Percentiles rank a stretch among this genome's conserved stretches.
Conservation (phyloP, 2,329 filamentous ascomycete species). For the Parastagonospora avenae region DNA sequence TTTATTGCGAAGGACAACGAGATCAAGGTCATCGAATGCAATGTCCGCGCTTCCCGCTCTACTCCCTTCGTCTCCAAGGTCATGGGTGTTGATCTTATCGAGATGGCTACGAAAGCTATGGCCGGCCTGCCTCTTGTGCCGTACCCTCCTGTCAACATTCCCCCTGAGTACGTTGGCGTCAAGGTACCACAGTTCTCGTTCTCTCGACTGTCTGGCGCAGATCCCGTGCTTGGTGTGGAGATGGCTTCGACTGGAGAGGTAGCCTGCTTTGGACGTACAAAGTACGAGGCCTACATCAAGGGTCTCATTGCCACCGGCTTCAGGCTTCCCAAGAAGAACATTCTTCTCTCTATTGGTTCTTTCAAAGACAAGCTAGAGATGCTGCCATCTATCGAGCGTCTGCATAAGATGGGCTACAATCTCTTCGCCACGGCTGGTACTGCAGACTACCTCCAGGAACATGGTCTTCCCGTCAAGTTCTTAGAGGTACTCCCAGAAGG, state of each 20-base stretch:
- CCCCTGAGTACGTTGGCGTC: constrained; percentile 85
- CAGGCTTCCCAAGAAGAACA: constrained; percentile 93
- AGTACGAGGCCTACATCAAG: constrained; percentile 98
- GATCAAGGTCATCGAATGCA: constrained; percentile 99
- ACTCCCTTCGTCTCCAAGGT: constrained; percentile 99
- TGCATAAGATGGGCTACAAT: constrained; percentile 91
- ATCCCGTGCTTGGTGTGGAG: constrained; percentile 95
- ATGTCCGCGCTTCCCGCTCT: constrained; percentile 92
- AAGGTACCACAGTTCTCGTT: constrained; percentile 99
- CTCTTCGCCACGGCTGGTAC: constrained; percentile 96
- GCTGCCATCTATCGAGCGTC: constrained; percentile 87
- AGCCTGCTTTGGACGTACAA: constrained; percentile 92
- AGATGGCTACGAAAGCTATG: constrained; percentile 98
- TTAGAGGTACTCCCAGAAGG: constrained; percentile 72
- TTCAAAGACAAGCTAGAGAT: constrained; percentile 99
- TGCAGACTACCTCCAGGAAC: constrained; percentile 92
- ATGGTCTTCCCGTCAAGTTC: constrained; percentile 90
- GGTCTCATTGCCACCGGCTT: constrained; percentile 95
- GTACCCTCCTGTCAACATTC: constrained; percentile 78
- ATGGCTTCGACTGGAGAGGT: constrained; percentile 99
- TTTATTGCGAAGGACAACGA: constrained; percentile 99
- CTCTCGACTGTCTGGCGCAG: constrained; percentile 92
- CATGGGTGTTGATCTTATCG: constrained; percentile 96
- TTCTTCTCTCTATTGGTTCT: constrained; percentile 91
- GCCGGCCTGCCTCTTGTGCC: constrained; percentile 80